Percentiles rank a stretch among this genome's conserved stretches.
Conservation (phyloP, 208 protist genomes). For the Histomonas meleagridis region DNA sequence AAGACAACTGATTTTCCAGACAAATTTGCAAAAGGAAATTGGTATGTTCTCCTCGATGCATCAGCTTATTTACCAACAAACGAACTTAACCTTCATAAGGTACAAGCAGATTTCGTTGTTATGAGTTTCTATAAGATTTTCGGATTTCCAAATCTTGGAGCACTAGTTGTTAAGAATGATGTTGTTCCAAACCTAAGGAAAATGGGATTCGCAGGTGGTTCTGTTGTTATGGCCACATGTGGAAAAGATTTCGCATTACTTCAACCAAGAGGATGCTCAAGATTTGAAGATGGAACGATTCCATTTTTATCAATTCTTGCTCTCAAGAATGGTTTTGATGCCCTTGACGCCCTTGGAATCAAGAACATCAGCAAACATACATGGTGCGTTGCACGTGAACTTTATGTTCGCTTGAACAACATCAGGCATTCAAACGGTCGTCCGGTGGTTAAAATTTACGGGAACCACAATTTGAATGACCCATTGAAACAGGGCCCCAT, state of each 20-base stretch:
- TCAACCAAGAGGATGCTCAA: neutral
- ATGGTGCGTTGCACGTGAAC: conserved; percentile 20
- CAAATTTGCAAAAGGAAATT: neutral
- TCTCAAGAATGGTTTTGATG: neutral
- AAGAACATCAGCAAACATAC: neutral
- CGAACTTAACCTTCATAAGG: neutral
- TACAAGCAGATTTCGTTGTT: conserved; percentile 40
- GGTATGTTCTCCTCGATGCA: conserved; percentile 19
- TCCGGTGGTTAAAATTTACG: conserved; percentile 37
- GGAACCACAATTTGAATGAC: conserved; percentile 30
- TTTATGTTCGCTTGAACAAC: neutral
- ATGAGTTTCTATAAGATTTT: conserved; percentile 42
- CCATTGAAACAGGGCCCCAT: neutral
- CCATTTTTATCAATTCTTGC: conserved; percentile 37
- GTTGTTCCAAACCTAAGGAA: neutral
- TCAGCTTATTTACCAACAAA: conserved; percentile 35
- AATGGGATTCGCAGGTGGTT: conserved; percentile 24
- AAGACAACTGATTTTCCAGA: neutral
- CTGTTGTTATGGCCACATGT: conserved; percentile 31
- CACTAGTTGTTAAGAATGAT: conserved; percentile 37
- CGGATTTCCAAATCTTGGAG: conserved; percentile 33
- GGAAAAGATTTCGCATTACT: neutral
- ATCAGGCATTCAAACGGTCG: conserved; percentile 34
- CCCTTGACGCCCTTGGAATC: conserved; percentile 9
- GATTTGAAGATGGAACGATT: conserved; percentile 41